These are phyloP conservation scores for Ormosia semicastrata DNA, from an alignment of 306 rosid genomes.

Conservation along the genomic window DNA sequence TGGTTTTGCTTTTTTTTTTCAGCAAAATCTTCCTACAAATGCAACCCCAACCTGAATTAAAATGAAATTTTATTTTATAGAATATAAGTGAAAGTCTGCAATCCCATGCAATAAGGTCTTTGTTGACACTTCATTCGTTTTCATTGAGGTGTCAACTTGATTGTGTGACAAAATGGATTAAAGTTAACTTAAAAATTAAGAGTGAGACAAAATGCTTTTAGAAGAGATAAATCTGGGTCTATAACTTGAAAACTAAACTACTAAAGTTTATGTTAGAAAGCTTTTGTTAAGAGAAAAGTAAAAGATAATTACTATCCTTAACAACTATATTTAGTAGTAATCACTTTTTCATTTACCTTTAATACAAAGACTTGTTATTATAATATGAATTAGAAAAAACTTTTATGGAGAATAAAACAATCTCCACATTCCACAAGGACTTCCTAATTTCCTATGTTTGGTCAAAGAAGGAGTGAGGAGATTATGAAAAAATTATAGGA, in stretches of 20 bases:
- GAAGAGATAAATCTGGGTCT: conserved; percentile 6
- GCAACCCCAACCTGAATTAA: too few relatives aligned
- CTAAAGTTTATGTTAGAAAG: not conserved
- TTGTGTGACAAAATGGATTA: not conserved
- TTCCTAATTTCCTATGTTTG: conserved; percentile 6
- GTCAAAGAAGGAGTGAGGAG: conserved; percentile 7
- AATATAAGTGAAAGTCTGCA: too few relatives aligned
- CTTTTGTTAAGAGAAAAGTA: not conserved
- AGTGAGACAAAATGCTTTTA: not conserved
- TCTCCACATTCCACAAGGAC: not conserved
- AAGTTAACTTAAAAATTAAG: not conserved
- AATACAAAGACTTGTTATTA: not conserved
- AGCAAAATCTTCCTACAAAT: too few relatives aligned
- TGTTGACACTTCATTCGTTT: too few relatives aligned
- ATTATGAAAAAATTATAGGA: not conserved
- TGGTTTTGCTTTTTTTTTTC: too few relatives aligned
- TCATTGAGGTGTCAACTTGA: too few relatives aligned
- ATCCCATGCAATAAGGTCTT: too few relatives aligned
- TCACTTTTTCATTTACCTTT: not conserved
- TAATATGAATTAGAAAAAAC: not conserved
- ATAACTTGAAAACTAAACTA: conserved; percentile 8
- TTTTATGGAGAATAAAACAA: not conserved
- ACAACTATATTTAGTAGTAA: not conserved
- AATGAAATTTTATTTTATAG: too few relatives aligned
- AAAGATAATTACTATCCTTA: not conserved